phyloP scores from a whole-genome alignment of 306 rosid genomes.

The Cicer arietinum region DNA sequence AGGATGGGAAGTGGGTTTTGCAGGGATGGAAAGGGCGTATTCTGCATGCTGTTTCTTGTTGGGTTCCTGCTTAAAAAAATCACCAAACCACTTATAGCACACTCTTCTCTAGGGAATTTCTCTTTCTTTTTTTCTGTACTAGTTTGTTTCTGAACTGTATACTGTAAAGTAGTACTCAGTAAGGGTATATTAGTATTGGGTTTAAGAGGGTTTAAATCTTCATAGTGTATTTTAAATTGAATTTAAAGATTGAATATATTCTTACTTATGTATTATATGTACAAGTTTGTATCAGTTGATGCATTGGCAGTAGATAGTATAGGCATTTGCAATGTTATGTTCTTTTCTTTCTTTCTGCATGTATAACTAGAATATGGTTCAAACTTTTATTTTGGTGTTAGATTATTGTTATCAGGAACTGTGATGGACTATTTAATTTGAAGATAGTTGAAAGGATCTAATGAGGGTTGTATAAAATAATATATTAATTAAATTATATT shows the following conservation, averaged over 20 bases:
- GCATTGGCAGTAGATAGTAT: not conserved
- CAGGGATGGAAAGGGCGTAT: constrained; percentile 92
- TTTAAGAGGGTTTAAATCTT: constrained; percentile 3
- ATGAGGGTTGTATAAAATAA: not conserved
- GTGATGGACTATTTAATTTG: not conserved
- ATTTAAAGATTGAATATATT: constrained; percentile 3
- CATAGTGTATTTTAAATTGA: not conserved
- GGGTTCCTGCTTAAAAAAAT: constrained; percentile 64
- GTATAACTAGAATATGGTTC: not conserved
- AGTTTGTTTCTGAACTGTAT: constrained; percentile 16
- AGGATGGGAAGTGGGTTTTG: constrained; percentile 73
- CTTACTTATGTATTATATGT: constrained; percentile 18
- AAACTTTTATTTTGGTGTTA: not conserved
- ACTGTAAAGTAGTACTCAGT: not conserved
- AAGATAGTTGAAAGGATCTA: not conserved
- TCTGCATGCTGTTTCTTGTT: constrained; percentile 61
- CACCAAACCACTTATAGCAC: not conserved
- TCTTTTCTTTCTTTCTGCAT: not conserved
- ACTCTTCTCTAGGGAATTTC: not conserved
- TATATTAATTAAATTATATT: no score
- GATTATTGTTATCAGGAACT: not conserved
- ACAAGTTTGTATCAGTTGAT: constrained; percentile 9
- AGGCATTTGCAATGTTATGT: not conserved
- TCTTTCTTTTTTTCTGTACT: not conserved
- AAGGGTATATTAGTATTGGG: constrained; percentile 17